These are phyloP conservation scores for Penicillium sp. DNA, from an alignment of 2,329 filamentous ascomycete genomes.

Conservation along the genomic window DNA sequence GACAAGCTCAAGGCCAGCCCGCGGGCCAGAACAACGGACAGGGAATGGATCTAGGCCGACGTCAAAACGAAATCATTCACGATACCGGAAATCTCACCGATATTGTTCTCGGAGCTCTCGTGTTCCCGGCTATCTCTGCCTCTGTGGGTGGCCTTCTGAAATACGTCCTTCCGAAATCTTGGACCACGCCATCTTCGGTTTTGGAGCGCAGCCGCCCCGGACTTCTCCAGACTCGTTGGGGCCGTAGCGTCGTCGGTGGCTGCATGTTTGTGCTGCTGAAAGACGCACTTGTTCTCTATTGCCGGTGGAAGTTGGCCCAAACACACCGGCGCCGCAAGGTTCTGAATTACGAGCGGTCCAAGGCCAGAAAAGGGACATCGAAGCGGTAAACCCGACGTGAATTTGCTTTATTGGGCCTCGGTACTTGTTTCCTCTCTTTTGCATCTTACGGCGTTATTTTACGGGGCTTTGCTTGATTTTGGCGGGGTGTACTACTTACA, in stretches of 20 bases:
- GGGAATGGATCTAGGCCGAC: slow-evolving; percentile 34
- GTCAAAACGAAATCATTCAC: slow-evolving; percentile 52
- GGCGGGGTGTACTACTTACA: slow-evolving; percentile 7
- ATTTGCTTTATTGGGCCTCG: background rate
- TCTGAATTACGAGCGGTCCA: slow-evolving; percentile 45
- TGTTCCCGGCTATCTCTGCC: slow-evolving; percentile 80
- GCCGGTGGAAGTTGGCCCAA: slow-evolving; percentile 50
- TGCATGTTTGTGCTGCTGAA: slow-evolving; percentile 86
- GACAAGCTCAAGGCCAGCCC: slow-evolving; percentile 23
- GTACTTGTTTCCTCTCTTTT: slow-evolving; percentile 2
- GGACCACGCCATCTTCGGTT: slow-evolving; percentile 54
- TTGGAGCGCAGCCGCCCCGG: slow-evolving; percentile 54
- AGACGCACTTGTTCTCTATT: slow-evolving; percentile 63
- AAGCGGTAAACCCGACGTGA: slow-evolving; percentile 14
- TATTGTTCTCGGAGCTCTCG: slow-evolving; percentile 66
- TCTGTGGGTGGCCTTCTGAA: slow-evolving; percentile 75
- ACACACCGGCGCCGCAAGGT: slow-evolving; percentile 48
- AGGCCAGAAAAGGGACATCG: slow-evolving; percentile 32
- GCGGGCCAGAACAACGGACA: slow-evolving; percentile 24
- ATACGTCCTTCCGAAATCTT: slow-evolving; percentile 64
- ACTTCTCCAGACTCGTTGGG: slow-evolving; percentile 82
- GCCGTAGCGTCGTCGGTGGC: slow-evolving; percentile 82
- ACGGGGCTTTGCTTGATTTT: slow-evolving; percentile 8
- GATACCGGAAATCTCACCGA: slow-evolving; percentile 58
- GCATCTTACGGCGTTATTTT: slow-evolving; percentile 22